Percentiles rank a stretch among this genome's conserved stretches.
These are phyloP conservation scores for Coleophoma cylindrospora DNA, from an alignment of 2,329 filamentous ascomycete species.

Conservation along the genomic window DNA sequence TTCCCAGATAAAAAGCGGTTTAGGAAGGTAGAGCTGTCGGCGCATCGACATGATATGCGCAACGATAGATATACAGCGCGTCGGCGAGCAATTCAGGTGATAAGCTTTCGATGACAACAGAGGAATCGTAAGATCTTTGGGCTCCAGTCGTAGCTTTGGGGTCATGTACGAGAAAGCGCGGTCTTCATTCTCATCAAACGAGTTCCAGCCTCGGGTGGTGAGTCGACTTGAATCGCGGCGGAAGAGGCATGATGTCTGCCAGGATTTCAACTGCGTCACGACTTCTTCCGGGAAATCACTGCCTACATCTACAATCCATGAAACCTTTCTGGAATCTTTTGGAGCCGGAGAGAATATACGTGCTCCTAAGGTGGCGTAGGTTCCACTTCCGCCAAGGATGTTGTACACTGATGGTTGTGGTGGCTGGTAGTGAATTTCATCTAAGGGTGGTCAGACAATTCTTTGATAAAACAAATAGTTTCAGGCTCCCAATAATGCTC, in stretches of 20 bases:
- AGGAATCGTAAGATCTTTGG: constrained; percentile 59
- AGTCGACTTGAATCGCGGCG: constrained; percentile 60
- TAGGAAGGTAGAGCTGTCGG: constrained; percentile 33
- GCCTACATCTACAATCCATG: constrained; percentile 89
- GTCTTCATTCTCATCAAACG: constrained; percentile 68
- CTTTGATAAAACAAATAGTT: too few species aligned
- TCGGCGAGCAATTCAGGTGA: constrained; percentile 80
- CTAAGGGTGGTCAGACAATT: constrained; percentile 38
- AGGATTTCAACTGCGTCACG: constrained; percentile 59
- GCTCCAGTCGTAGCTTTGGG: constrained; percentile 76
- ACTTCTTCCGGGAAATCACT: constrained; percentile 75
- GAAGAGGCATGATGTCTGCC: constrained; percentile 71
- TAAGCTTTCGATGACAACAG: constrained; percentile 73
- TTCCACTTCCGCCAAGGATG: constrained; percentile 83
- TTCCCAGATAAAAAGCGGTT: constrained; percentile 87
- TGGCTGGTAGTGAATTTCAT: constrained; percentile 84
- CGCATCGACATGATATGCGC: constrained; percentile 60
- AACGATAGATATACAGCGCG: constrained; percentile 72
- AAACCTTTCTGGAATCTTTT: constrained; percentile 56
- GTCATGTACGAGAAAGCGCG: constrained; percentile 83
- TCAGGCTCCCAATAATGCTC: too few species aligned
- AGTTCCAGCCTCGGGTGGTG: constrained; percentile 91
- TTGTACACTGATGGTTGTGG: constrained; percentile 64
- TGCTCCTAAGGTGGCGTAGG: constrained; percentile 83
- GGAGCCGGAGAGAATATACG: constrained; percentile 74